Evolutionary conservation across 257 asterid genomes (phyloP), one percentile per base, ranked within the genome.

Genomic region (Nicotiana tomentosiformis): DNA sequence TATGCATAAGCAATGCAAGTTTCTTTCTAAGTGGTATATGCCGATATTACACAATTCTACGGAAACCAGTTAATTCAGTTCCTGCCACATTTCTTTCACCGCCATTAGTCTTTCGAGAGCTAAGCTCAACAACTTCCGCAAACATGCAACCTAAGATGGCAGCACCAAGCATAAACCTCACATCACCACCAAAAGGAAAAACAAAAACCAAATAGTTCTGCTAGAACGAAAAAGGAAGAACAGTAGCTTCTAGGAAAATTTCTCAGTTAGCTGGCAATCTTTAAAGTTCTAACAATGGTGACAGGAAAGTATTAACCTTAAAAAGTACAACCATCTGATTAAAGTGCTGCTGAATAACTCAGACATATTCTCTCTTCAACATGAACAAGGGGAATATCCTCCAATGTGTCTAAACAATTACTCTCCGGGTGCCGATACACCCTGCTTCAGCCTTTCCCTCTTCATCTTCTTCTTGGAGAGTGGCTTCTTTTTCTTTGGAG

Each of bases 371-470:
- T 64, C 65, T 58, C 26, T 55, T 53, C 90, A 82, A 81, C 43
- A 77, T 81, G 66, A 77, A 80, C 30, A 77, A 77, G 20, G 76
- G 66, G 76, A 3, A 30, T 81, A 16, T 58, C 10, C 30, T 18
- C 66, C 83, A 4, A n/a, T 61, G 29, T 29, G 32, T 56, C 30
- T 82, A 56, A 70, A 56, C 33, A 84, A 66, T 91, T 92, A 93
- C 80, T 94, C 98, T 84, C 97, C 98, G 0, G 97, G 98, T 68
- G 98, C 93, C 0, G 98, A 88, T n/a, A 94, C 97, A 12, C 98
- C 97, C 86, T 93, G 97, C 93, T 88, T 94, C 91, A 94, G 93
- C 76, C 92, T 90, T 86, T 94, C 98, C 91, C 12, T 92, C 97
- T 94, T 94, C 92, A 94, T 89, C 91, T 93, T 94, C 95, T 94